Evolutionary conservation across 805 yeast species (phyloP).

Genomic region (Teunomyces cretensis): DNA sequence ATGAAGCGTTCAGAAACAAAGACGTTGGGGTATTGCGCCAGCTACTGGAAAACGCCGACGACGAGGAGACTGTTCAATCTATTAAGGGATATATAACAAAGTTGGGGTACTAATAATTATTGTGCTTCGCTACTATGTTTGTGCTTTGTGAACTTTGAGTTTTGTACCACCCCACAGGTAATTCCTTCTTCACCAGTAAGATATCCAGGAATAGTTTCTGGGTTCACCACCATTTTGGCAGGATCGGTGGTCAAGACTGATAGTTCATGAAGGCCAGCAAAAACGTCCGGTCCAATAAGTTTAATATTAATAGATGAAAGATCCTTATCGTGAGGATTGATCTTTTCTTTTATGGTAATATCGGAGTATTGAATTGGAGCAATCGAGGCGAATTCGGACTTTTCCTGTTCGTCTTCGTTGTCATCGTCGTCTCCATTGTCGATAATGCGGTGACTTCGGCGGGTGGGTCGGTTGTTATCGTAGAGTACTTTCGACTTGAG

Average conservation of each 20-base stretch:
- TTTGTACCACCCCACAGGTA: conserved; percentile 40
- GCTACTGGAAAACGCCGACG: conserved; percentile 23
- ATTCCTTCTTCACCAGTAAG: conserved; percentile 72
- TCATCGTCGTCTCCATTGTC: conserved; percentile 17
- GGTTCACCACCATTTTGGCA: conserved; percentile 45
- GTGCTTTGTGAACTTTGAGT: conserved; percentile 4
- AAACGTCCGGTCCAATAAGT: conserved; percentile 67
- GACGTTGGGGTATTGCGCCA: conserved; percentile 28
- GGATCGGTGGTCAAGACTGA: conserved; percentile 32
- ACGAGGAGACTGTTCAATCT: conserved; percentile 14
- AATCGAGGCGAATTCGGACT: conserved; percentile 47
- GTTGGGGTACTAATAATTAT: conserved; percentile 21
- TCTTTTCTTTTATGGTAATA: conserved; percentile 39
- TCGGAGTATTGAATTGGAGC: conserved; percentile 59
- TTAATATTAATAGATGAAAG: conserved; percentile 30
- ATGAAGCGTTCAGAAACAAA: conserved; percentile 46
- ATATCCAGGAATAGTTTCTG: conserved; percentile 69
- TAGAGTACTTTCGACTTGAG: conserved; percentile 36
- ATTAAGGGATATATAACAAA: conserved; percentile 23
- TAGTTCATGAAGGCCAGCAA: conserved; percentile 75
- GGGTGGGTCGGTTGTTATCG: conserved; percentile 31
- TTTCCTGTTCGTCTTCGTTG: conserved; percentile 15
- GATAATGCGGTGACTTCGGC: conserved; percentile 18
- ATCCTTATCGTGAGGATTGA: conserved; percentile 10
- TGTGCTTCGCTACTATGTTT: background rate